Evolutionary conservation across 2,329 filamentous ascomycete genomes (phyloP).

Genomic region (Fusarium dimerum): DNA sequence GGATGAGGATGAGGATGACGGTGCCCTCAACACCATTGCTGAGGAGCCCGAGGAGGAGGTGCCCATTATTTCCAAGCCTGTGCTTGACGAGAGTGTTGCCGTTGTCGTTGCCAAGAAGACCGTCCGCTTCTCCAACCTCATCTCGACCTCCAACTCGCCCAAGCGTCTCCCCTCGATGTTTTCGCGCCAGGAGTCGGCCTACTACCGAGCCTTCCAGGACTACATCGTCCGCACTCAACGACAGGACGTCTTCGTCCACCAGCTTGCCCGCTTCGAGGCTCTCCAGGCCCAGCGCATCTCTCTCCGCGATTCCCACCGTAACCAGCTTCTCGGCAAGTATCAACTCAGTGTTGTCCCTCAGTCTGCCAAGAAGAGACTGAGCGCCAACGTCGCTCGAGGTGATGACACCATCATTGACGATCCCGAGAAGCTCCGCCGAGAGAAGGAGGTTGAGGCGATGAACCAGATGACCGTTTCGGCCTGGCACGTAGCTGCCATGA

Average conservation of each 20-base stretch:
- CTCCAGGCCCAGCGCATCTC: conserved; percentile 81
- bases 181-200: conserved; percentile 69
- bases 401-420: conserved; percentile 66
- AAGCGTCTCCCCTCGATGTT: conserved; percentile 55
- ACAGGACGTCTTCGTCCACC: conserved; percentile 81
- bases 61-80: conserved; percentile 29
- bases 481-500: conserved; percentile 63
- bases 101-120: conserved; percentile 62
- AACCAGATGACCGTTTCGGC: conserved; percentile 65
- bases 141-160: conserved; percentile 46
- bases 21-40: conserved; percentile 39
- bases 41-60: conserved; percentile 37
- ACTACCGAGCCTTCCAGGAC: conserved; percentile 84
- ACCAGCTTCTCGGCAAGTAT: conserved; percentile 83
- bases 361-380: conserved; percentile 71
- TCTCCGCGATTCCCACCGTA: conserved; percentile 70
- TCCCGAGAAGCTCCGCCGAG: conserved; percentile 62
- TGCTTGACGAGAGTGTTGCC: conserved; percentile 26
- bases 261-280: conserved; percentile 82
- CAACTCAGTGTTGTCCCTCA: conserved; percentile 70
- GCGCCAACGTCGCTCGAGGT: conserved; percentile 70
- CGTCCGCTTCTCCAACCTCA: conserved; percentile 69
- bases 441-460: conserved; percentile 80
- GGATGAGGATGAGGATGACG: conserved; percentile 38
- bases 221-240: conserved; percentile 65